Base-by-base conservation (phyloP, 2,329 filamentous ascomycete species). In the Cryoendolithus antarcticus region DNA sequence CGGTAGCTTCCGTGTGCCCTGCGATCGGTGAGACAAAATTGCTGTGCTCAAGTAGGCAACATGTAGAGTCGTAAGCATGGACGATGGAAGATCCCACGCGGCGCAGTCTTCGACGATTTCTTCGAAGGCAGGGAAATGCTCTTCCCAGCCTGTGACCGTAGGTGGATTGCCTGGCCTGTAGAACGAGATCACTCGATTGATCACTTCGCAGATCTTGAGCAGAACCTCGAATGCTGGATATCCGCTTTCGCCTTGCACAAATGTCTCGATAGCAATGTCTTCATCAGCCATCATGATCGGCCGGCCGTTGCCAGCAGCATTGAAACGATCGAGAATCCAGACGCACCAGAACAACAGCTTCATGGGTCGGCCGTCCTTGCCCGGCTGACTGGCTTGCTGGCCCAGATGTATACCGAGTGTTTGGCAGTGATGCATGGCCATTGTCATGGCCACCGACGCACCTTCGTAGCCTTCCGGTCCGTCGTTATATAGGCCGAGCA, bases 31-130 rank as follows among this genome's bases (percentile, higher is more conserved):
- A 3, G 71, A 73, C 2, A 73, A 59, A 48, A 76, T 74, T 29
- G 69, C 70, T 37, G 73, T 69, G 13, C 68, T 65, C 48, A 75
- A 68, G 42, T 75, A 74, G 51, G 69, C 74, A 2, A 75, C 53
- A 41, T 75, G 72, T 6, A 75, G 54, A 4, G 72, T 60, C 9
- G 62, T 60, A 52, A 60, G 62, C 50, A 46, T 59, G 51, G 33
- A 59, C 49, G 34, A 55, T 47, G 41, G 61, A 46, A 41, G 60
- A 40, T 51, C 55, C 62, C 44, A 65, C 54, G 38, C 62, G 53
- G 12, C 53, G 51, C 41, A 60, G 50, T 38, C 58, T 30, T 50
- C 61, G 4, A 66, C 55, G 47, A 68, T 61, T 37, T 63, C 62
- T 43, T 65, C 64, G 31, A 67, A 62, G 3, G 62, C 60, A n/a